Evolutionary conservation across 352 stramenopile genomes (phyloP), one percentile per base, ranked within the genome.

Genomic region (Globisporangium carolinianum): DNA sequence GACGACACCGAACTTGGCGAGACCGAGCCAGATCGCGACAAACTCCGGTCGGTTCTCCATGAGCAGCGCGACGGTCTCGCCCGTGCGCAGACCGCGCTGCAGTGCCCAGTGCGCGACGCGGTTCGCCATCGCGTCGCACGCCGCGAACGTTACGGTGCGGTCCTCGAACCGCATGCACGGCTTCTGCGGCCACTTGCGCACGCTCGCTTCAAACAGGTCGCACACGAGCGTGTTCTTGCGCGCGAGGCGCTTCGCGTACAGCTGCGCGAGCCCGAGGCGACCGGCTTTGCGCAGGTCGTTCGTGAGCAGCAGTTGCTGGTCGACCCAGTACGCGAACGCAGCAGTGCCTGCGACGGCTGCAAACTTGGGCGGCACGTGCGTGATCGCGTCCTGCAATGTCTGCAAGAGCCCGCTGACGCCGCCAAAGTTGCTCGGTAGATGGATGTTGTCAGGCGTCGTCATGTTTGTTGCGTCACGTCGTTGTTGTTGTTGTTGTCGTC

Each of bases 31-130:
- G 12, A 84, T 68, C 24, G 86, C 58, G 36, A 96, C 61, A 55
- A 87, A 96, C 62, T 94, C 84, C 41, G 83, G 84, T 0, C 85
- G 73, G 68, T 96, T 96, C 62, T 91, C 78, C 79, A 95, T 94
- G 39, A 95, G 64, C 50, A 95, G 65, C 37, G 76, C 86, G 36
- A 91, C 81, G 5, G 78, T 91, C 54, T 95, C 71, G 37, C 87
- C 86, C 0, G 51, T 17, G 37, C 67, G 55, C 0, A 96, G 57
- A 0, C 77, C 79, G 11, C 68, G 58, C 11, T 63, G 49, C 8
- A 91, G 52, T 9, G 76, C 81, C 85, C 81, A 94, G 55, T 85
- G 75, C 14, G 86, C 81, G 46, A 96, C 58, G 55, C 82, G 76
- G 63, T 96, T 95, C 12, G 76, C 71, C 36, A 73, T 65, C 15